phyloP scores from a whole-genome alignment of 179 eudicot genomes.

The Silene coronaria region DNA sequence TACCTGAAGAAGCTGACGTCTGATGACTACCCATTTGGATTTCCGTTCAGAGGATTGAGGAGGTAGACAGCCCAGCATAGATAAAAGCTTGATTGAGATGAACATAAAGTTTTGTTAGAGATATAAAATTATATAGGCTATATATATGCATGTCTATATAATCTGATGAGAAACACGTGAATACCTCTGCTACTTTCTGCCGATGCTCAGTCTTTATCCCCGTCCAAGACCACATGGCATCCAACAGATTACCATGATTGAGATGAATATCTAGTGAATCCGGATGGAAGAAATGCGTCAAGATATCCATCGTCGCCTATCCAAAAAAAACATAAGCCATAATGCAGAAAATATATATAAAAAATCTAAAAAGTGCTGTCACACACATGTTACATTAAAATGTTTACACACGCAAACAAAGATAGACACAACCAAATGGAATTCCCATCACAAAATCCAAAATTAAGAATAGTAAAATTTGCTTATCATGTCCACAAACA shows the following conservation, averaged over 20 bases:
- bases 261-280: slow-evolving; percentile 85
- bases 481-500: neutral
- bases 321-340: slow-evolving; percentile 4
- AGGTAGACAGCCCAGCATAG: slow-evolving; percentile 67
- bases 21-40: slow-evolving; percentile 83
- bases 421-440: neutral
- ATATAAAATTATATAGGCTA: neutral
- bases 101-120: slow-evolving; percentile 16
- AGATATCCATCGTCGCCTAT: slow-evolving; percentile 72
- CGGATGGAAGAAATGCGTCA: slow-evolving; percentile 52
- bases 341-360: neutral
- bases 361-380: neutral
- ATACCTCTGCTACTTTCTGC: slow-evolving; percentile 88
- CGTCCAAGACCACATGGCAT: slow-evolving; percentile 95
- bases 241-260: slow-evolving; percentile 75
- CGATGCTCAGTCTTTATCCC: slow-evolving; percentile 71
- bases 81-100: slow-evolving; percentile 56
- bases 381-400: neutral
- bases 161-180: slow-evolving; percentile 5
- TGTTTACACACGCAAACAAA: neutral
- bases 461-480: neutral
- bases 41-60: slow-evolving; percentile 90
- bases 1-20: slow-evolving; percentile 96
- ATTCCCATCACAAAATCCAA: neutral
- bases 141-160: neutral